Percentiles rank a stretch among this genome's conserved stretches.
phyloP scores from a whole-genome alignment of 2,329 filamentous ascomycete genomes.

The Trichoderma arundinaceum region DNA sequence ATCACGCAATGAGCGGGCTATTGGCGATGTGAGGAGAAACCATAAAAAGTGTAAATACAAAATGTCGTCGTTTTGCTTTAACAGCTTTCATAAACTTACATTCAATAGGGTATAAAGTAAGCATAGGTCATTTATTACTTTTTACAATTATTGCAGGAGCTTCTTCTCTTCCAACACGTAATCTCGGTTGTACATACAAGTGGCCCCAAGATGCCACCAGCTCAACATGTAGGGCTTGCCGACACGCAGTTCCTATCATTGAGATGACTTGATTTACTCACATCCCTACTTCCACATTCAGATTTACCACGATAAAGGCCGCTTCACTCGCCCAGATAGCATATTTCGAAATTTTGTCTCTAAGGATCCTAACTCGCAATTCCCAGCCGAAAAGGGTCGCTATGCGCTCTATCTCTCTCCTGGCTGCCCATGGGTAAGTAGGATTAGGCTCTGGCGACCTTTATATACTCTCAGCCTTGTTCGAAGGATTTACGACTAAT shows the following conservation, averaged over 20 bases:
- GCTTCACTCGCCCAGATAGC: constrained; percentile 59
- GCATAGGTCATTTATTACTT: no score
- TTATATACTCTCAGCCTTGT: not conserved
- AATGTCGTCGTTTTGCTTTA: no score
- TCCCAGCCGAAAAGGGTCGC: constrained; percentile 63
- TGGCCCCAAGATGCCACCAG: not conserved
- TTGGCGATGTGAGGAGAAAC: not conserved
- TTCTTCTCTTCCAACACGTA: no score
- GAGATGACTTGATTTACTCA: not conserved
- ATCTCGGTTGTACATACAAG: not conserved
- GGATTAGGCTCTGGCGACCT: no score
- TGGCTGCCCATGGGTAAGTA: constrained; percentile 66
- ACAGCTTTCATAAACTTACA: no score
- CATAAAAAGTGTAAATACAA: no score
- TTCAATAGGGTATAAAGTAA: not conserved
- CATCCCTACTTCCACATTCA: not conserved
- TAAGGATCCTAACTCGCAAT: constrained; percentile 54
- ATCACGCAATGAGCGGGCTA: constrained; percentile 8
- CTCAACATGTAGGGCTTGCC: not conserved
- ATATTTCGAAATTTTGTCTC: constrained; percentile 63
- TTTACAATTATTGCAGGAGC: no score
- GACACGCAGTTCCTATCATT: not conserved
- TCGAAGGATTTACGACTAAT: not conserved
- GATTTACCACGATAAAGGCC: constrained; percentile 50
- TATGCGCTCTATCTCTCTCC: constrained; percentile 67